phyloP scores from a whole-genome alignment of 2,329 filamentous ascomycete genomes.

The Myriosclerotinia duriaeana region DNA sequence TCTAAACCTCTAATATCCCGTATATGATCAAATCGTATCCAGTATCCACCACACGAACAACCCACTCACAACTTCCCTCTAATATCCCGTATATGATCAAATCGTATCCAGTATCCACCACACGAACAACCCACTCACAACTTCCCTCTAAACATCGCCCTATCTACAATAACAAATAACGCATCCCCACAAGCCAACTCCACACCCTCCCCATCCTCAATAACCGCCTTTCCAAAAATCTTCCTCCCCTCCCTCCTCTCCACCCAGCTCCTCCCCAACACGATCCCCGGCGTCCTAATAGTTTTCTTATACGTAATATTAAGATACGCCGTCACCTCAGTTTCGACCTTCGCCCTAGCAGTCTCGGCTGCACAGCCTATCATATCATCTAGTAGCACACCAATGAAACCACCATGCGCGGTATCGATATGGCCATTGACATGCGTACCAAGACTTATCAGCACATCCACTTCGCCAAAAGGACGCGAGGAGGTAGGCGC shows the following conservation, averaged over 20 bases:
- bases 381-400: slow-evolving; percentile 57
- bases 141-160: slow-evolving; percentile 22
- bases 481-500: slow-evolving; percentile 11
- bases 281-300: slow-evolving; percentile 49
- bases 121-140: too few species aligned
- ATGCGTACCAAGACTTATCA: slow-evolving; percentile 47
- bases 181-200: slow-evolving; percentile 53
- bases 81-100: too few species aligned
- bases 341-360: slow-evolving; percentile 27
- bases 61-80: slow-evolving; percentile 28
- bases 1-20: neutral
- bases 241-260: slow-evolving; percentile 54
- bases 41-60: neutral
- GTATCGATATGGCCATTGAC: slow-evolving; percentile 56
- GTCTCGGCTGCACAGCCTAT: slow-evolving; percentile 39
- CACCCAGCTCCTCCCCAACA: slow-evolving; percentile 49
- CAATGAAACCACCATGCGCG: slow-evolving; percentile 60
- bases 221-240: slow-evolving; percentile 48
- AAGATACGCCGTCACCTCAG: slow-evolving; percentile 50
- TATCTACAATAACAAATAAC: slow-evolving; percentile 44
- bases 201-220: slow-evolving; percentile 51
- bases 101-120: neutral
- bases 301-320: slow-evolving; percentile 56
- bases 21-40: neutral
- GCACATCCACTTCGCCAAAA: slow-evolving; percentile 25